Percentiles rank a stretch among this genome's conserved stretches.
Conservation (phyloP, 2,329 filamentous ascomycete genomes). For the Xylaria sp. region DNA sequence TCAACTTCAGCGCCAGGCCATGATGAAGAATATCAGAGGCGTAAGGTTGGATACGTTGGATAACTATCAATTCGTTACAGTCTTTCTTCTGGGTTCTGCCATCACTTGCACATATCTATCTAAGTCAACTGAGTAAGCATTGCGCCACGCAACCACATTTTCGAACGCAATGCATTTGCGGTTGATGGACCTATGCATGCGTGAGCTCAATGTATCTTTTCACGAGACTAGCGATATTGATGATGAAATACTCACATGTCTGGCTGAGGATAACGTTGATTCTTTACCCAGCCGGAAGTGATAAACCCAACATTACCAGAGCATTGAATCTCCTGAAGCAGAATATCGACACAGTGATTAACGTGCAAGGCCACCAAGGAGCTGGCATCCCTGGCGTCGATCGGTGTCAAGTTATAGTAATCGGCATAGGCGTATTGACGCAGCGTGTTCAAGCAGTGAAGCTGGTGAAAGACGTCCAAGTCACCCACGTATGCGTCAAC, state of each 20-base stretch:
- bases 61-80: too few relatives aligned
- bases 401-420: slow-evolving; percentile 42
- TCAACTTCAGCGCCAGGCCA: too few relatives aligned
- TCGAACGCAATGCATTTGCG: slow-evolving; percentile 52
- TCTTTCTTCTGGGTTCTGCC: slow-evolving; percentile 35
- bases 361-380: slow-evolving; percentile 46
- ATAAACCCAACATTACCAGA: slow-evolving; percentile 51
- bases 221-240: neutral
- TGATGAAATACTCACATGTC: slow-evolving; percentile 46
- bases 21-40: too few relatives aligned
- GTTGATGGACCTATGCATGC: slow-evolving; percentile 37
- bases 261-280: slow-evolving; percentile 48
- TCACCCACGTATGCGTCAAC: slow-evolving; percentile 50
- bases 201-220: neutral
- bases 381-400: slow-evolving; percentile 33
- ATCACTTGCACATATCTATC: slow-evolving; percentile 36
- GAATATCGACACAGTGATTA: slow-evolving; percentile 52
- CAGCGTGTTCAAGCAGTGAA: slow-evolving; percentile 51
- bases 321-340: slow-evolving; percentile 51
- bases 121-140: slow-evolving; percentile 35
- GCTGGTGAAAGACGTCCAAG: slow-evolving; percentile 50
- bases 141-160: slow-evolving; percentile 38
- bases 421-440: slow-evolving; percentile 45
- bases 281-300: slow-evolving; percentile 51
- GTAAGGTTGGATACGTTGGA: too few relatives aligned